Percentiles rank a stretch among this genome's conserved stretches.
Conservation (phyloP, 163 green algal species). For the Coccomyxa subellipsoidea region DNA sequence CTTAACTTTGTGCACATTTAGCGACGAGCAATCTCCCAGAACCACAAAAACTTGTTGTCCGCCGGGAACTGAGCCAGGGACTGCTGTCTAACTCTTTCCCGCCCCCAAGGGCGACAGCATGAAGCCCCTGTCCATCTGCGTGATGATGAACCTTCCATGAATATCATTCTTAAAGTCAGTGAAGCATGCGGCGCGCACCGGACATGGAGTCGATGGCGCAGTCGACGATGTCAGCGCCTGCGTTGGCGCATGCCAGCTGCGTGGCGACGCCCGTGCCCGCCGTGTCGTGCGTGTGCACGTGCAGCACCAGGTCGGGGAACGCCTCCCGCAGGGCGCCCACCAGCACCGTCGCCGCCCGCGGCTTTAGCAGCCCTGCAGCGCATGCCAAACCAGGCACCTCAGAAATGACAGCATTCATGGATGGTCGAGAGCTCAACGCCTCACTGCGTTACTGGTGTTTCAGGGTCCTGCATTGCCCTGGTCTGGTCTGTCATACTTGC, state of each 20-base stretch:
- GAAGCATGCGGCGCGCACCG: slow-evolving; percentile 46
- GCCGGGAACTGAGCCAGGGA: too few species aligned
- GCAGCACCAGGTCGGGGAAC: slow-evolving; percentile 82
- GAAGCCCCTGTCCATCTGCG: too few species aligned
- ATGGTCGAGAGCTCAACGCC: too few species aligned
- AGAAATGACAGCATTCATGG: neutral
- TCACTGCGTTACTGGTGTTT: too few species aligned
- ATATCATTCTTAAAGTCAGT: neutral
- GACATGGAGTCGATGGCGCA: slow-evolving; percentile 78
- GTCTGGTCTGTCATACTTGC: too few species aligned
- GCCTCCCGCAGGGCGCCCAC: slow-evolving; percentile 62
- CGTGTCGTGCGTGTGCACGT: slow-evolving; percentile 95
- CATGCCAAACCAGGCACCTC: slow-evolving; percentile 2
- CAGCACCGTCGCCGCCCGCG: slow-evolving; percentile 76
- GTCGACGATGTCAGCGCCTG: slow-evolving; percentile 90
- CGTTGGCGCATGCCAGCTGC: slow-evolving; percentile 75
- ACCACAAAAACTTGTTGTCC: too few species aligned
- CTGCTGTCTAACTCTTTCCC: too few species aligned
- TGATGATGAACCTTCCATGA: too few species aligned
- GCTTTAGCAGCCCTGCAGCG: slow-evolving; percentile 75
- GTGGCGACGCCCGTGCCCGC: slow-evolving; percentile 75
- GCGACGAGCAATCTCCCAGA: too few species aligned
- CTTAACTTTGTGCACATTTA: too few species aligned
- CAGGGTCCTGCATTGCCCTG: too few species aligned
- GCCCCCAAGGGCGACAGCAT: too few species aligned